Evolutionary conservation across 495 filamentous ascomycete genomes (phyloP), one percentile per base, ranked within the genome.

Genomic region (Rhizodiscina lignyota): DNA sequence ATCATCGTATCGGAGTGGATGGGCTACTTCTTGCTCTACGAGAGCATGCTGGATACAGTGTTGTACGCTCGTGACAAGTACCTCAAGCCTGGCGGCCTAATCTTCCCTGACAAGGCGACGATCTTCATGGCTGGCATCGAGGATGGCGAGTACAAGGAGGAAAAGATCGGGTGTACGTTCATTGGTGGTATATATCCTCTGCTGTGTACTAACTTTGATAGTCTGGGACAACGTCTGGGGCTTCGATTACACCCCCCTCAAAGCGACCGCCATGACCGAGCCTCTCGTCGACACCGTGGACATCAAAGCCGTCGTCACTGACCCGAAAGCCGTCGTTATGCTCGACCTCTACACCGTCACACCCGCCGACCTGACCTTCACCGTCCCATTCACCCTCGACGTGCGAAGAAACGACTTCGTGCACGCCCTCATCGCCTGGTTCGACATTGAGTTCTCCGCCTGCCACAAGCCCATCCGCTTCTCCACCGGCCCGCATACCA

Each of bases 1-100:
- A 87, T 99, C 50, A 99, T 99, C 60, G 83, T 99, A 41, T 92
- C 83, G 21, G 89, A 99, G 62, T 99, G 89, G 89, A 99, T 99
- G 89, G 89, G 89, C 30, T 99, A 99, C 64, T 92, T 89, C 62
- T 70, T 99, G 30, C 72, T 96, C 28, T 99, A 94, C 62, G 89
- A 99, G 67, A 82, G 78, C 62, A 99, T 99, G 89, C 62, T 99
- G 39, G 87, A 93, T 41, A 91, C 82, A 24, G 91, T 99, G 11
- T 72, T 99, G 27, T 92, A 80, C 53, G 89, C 89, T 15, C 73
- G 89, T 47, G 87, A 99, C 67, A 71, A 64, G 39, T 99, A 96
- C 62, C 77, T 99, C 24, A 65, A 59, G 32, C 72, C 78, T 12
- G 81, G 72, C 42, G 89, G 89, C 21, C 66, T 92, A 39, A 85